Base-by-base conservation (phyloP, 257 asterid genomes). In the Penstemon davidsonii region DNA sequence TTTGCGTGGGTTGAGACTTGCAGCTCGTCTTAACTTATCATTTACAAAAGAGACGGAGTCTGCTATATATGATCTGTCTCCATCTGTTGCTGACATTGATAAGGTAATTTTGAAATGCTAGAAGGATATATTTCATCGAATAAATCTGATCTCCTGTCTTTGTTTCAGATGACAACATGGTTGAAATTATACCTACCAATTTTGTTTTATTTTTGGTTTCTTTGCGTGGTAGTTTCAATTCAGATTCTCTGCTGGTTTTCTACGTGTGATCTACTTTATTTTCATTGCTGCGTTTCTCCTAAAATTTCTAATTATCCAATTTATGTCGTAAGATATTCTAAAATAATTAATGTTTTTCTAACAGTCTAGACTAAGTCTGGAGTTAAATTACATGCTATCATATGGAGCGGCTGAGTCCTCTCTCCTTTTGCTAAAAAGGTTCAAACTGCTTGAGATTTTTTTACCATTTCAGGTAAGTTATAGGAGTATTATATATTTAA, bases 361-460 rank as follows among this genome's bases (percentile, higher is more conserved):
- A 69, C 87, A 88, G 97, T 46, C 96, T 75, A 85, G 99, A 79
- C 64, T 88, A 72, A 60, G 56, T 74, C 62, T 88, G 88, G 99
- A 90, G 82, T 66, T 93, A 67, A 81, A 87, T 78, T 88, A 90
- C 78, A 90, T 93, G 97, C 86, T 93, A 43, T 86, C 99, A 10
- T 93, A 85, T 79, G 99, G 99, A 67, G 97, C 99, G 71, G 96
- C 97, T 37, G 96, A 78, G 80, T 84, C 88, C 79, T 90, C 99
- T 69, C 68, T 93, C 60, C 70, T 77, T 74, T 73, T 90, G 83
- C 97, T 93, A 70, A 77, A 75, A 75, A 84, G 82, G 83, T 90
- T 80, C 77, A 82, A 67, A 62, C 68, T 93, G 72, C 95, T 93
- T 11, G 88, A 81, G 63, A 79, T 85, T 43, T 78, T 93, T 73